phyloP scores from a whole-genome alignment of 306 rosid genomes.

The Quercus aquifolioides region DNA sequence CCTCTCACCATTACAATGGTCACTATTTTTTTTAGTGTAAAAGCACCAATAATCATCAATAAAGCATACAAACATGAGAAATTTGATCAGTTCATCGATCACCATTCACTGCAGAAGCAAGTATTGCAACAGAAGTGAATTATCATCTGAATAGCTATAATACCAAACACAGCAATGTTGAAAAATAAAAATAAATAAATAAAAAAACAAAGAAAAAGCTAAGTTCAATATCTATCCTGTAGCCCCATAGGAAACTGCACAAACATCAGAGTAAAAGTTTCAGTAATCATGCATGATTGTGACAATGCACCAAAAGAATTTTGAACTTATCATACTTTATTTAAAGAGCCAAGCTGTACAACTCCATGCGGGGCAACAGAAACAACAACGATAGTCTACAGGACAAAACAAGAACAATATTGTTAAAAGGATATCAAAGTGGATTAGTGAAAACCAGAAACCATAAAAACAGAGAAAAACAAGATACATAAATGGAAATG shows the following conservation, averaged over 20 bases:
- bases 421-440: constrained; percentile 8
- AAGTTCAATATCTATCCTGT: constrained; percentile 5
- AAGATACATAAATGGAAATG: neutral
- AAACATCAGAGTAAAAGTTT: neutral
- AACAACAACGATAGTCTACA: constrained; percentile 75
- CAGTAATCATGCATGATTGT: neutral
- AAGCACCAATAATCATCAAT: neutral
- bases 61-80: neutral
- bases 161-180: neutral
- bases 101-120: neutral
- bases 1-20: neutral
- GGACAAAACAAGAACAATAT: constrained; percentile 20
- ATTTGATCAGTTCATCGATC: neutral
- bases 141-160: neutral
- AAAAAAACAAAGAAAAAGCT: neutral
- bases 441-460: neutral
- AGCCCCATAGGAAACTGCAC: constrained; percentile 13
- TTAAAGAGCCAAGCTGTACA: constrained; percentile 87
- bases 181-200: neutral
- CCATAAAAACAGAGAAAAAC: neutral
- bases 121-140: neutral
- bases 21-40: neutral
- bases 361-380: constrained; percentile 87
- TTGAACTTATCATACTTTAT: constrained; percentile 56
- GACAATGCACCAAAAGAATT: constrained; percentile 17